Percentiles rank a stretch among this genome's conserved stretches.
Evolutionary conservation across 768 basidiomycete genomes (phyloP).

Genomic region (Termitomyces sp.): DNA sequence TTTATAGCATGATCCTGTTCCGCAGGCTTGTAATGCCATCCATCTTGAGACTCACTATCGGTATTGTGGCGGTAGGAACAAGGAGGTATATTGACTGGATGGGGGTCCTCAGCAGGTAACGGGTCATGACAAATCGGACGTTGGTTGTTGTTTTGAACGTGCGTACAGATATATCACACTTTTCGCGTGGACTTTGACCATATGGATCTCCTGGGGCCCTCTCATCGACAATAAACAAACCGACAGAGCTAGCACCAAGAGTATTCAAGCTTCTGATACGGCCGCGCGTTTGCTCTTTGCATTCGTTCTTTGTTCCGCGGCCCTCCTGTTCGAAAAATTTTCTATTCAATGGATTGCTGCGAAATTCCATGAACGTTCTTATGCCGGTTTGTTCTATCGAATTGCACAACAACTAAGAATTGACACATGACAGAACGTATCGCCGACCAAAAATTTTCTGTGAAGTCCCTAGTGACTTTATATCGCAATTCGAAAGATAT

Average conservation of each 20-base stretch:
- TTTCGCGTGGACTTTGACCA: slow-evolving; percentile 58
- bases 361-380: slow-evolving; percentile 79
- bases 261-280: slow-evolving; percentile 43
- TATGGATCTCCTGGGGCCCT: slow-evolving; percentile 75
- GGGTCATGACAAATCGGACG: not conserved
- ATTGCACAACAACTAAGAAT: not conserved
- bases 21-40: slow-evolving; percentile 46
- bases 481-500: slow-evolving; percentile 79
- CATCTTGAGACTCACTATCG: slow-evolving; percentile 61
- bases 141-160: not conserved
- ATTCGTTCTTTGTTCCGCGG: slow-evolving; percentile 60
- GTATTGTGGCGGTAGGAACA: slow-evolving; percentile 67
- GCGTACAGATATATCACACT: slow-evolving; percentile 54
- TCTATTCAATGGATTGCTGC: slow-evolving; percentile 82
- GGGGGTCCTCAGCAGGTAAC: slow-evolving; percentile 56
- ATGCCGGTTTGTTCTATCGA: slow-evolving; percentile 22
- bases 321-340: slow-evolving; percentile 81
- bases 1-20: slow-evolving; percentile 9
- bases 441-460: slow-evolving; percentile 76
- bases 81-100: slow-evolving; percentile 82
- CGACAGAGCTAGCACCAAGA: slow-evolving; percentile 26
- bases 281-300: slow-evolving; percentile 72
- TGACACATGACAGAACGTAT: slow-evolving; percentile 59
- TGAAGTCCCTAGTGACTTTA: slow-evolving; percentile 65
- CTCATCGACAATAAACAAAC: slow-evolving; percentile 49